Base-by-base conservation (phyloP, 2,329 filamentous ascomycete species). In the Clarireedia hainanense region DNA sequence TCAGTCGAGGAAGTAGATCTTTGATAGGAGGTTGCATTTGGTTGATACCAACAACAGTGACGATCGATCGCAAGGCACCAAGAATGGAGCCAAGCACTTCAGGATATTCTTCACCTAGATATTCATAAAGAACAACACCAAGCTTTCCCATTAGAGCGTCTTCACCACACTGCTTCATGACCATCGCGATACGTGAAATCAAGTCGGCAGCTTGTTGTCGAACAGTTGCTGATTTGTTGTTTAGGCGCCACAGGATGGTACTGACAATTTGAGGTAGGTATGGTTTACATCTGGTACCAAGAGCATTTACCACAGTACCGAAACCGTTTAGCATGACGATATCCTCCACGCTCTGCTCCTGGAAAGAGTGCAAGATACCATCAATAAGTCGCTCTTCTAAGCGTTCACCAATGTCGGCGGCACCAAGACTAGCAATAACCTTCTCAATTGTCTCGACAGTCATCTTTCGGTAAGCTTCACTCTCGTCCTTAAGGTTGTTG, bases 21-120 rank as follows among this genome's bases (percentile, higher is more conserved):
- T 92, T 92, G 75, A 99, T 97, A 2, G 94, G 92, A 14, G 94
- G 94, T 67, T 97, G 91, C 92, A 97, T 97, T 72, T 95, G 90
- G 66, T 89, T 88, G 74, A 99, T 96, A 74, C 94, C 94, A 36
- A 99, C 92, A 15, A 99, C 94, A 0, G 92, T 96, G 63, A 99
- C 94, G 65, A 99, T 97, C 45, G 91, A 95, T 61, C 94, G 88
- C 53, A 99, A 80, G 15, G 94, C 94, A 61, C 94, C 94, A 23
- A 99, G 80, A 65, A 99, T 99, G 2, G 92, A 97, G 58, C 94
- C 94, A 10, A 99, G 81, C 24, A 99, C 94, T 72, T 99, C 94
- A 1, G 94, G 94, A 67, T 99, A 99, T 71, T 99, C 94, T 75
- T 99, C 94, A 71, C 94, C 94, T 0, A 99, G 83, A 69, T 97